Evolutionary conservation across 352 stramenopile genomes (phyloP).

Genomic region (Phytophthora tentaculata): DNA sequence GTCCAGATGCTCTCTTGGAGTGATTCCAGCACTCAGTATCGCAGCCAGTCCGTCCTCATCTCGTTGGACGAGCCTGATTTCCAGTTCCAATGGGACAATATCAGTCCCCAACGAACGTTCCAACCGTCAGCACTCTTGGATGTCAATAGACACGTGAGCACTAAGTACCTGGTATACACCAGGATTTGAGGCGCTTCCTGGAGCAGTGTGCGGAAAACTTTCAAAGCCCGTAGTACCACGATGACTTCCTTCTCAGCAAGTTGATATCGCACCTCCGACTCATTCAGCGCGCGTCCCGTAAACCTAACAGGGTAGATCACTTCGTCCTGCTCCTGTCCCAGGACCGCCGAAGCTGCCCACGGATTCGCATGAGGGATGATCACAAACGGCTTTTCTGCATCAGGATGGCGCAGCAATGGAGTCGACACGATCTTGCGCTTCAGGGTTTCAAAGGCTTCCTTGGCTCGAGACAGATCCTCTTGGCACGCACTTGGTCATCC

Average conservation of each 20-base stretch:
- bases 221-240: not conserved
- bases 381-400: not conserved
- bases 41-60: too few relatives aligned
- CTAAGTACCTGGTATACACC: slow-evolving; percentile 9
- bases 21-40: too few relatives aligned
- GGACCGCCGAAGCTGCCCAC: too few relatives aligned
- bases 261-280: too few relatives aligned
- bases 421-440: not conserved
- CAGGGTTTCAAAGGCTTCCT: not conserved
- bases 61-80: slow-evolving; percentile 1
- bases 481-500: not conserved
- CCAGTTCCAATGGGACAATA: slow-evolving; percentile 10
- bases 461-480: not conserved
- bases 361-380: not conserved
- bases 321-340: too few relatives aligned
- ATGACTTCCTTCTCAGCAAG: too few relatives aligned
- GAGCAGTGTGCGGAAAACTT: not conserved
- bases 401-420: not conserved
- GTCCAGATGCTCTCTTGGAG: slow-evolving; percentile 15
- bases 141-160: slow-evolving; percentile 9
- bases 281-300: too few relatives aligned
- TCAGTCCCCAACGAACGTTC: not conserved
- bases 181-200: not conserved
- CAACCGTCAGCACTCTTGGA: slow-evolving; percentile 1
- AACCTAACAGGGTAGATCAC: too few relatives aligned